Percentiles rank a stretch among this genome's conserved stretches.
phyloP scores from a whole-genome alignment of 2,329 filamentous ascomycete genomes.

The Raffaelea arxii region DNA sequence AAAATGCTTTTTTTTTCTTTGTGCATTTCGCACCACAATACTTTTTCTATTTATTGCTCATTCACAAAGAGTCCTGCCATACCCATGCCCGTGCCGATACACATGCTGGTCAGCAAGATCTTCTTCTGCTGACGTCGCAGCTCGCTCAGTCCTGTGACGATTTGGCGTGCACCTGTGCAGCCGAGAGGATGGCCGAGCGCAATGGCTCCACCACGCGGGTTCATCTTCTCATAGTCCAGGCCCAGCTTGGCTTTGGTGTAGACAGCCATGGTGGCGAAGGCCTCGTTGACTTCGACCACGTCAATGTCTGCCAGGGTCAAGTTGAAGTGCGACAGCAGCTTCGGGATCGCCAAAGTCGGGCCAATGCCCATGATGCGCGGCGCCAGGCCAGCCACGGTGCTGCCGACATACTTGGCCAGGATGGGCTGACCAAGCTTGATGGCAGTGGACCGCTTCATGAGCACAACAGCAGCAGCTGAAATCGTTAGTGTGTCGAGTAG shows the following conservation, averaged over 20 bases:
- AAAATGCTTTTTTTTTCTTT: background rate
- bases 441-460: constrained; percentile 92
- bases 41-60: constrained; percentile 8
- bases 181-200: constrained; percentile 65
- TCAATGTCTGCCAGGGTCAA: constrained; percentile 76
- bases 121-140: constrained; percentile 77
- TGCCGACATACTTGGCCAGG: constrained; percentile 86
- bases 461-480: constrained; percentile 67
- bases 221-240: constrained; percentile 68
- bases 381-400: constrained; percentile 80
- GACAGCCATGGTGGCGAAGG: constrained; percentile 94
- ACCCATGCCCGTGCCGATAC: constrained; percentile 58
- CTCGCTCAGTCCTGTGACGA: constrained; percentile 85
- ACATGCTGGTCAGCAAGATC: constrained; percentile 89
- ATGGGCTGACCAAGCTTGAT: constrained; percentile 82
- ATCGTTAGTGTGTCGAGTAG: too few relatives aligned
- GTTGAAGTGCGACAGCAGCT: constrained; percentile 74
- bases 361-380: constrained; percentile 97
- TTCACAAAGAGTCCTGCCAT: constrained; percentile 52
- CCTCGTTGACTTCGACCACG: constrained; percentile 91
- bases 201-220: constrained; percentile 72
- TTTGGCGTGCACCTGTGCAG: constrained; percentile 66
- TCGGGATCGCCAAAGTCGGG: constrained; percentile 63
- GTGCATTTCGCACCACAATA: background rate
- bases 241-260: constrained; percentile 73